phyloP scores from a whole-genome alignment of 306 rosid genomes.

The Rubus parviflorus region DNA sequence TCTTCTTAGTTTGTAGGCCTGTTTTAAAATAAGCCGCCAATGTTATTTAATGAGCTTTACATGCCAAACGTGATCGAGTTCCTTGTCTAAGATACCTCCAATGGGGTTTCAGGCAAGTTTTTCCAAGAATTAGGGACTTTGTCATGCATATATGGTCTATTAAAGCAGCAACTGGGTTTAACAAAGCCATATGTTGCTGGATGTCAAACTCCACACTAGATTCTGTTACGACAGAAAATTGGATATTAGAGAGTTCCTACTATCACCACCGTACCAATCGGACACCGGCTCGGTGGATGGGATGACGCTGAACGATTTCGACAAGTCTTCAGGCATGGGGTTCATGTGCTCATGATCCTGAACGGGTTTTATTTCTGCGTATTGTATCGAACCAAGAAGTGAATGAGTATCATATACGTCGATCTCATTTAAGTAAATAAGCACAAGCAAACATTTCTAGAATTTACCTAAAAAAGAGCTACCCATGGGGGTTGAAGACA shows the following conservation, averaged over 20 bases:
- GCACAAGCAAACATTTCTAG: background rate
- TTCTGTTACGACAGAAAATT: constrained; percentile 42
- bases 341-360: constrained; percentile 44
- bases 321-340: constrained; percentile 54
- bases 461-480: constrained; percentile 39
- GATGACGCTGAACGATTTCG: constrained; percentile 49
- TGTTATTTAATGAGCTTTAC: background rate
- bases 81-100: background rate
- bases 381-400: background rate
- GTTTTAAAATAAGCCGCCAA: background rate
- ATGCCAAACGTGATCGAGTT: background rate
- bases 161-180: constrained; percentile 53
- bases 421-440: background rate
- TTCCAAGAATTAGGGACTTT: constrained; percentile 60
- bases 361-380: constrained; percentile 46
- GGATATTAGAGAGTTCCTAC: constrained; percentile 39
- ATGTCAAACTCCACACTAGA: constrained; percentile 51
- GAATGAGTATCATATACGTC: background rate
- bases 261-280: constrained; percentile 41
- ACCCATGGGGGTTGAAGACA: constrained; percentile 35
- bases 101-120: constrained; percentile 16
- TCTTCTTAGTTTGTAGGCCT: background rate
- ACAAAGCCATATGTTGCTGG: constrained; percentile 60
- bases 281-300: constrained; percentile 47
- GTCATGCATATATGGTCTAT: constrained; percentile 38